These are phyloP conservation scores for Lentinula raphanica DNA, from an alignment of 768 basidiomycete genomes.

Conservation along the genomic window DNA sequence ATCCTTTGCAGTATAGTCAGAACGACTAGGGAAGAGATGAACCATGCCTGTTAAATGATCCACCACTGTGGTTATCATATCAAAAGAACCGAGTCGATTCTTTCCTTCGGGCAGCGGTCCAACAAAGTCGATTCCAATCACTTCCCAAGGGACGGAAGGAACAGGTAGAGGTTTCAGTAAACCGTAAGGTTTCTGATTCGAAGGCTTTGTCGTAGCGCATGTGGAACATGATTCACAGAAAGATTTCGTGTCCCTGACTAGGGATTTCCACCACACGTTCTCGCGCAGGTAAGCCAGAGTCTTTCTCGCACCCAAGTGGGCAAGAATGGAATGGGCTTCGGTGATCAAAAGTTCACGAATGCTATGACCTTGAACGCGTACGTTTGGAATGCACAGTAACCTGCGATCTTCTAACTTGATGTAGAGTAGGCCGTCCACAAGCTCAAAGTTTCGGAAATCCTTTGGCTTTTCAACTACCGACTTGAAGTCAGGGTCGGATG, in stretches of 20 bases:
- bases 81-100: slow-evolving; percentile 15
- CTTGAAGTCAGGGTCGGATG: slow-evolving; percentile 14
- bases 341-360: slow-evolving; percentile 22
- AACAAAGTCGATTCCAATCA: slow-evolving; percentile 16
- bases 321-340: slow-evolving; percentile 29
- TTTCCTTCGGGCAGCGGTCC: slow-evolving; percentile 13
- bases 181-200: slow-evolving; percentile 9
- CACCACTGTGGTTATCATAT: slow-evolving; percentile 18
- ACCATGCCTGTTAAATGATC: slow-evolving; percentile 20
- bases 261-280: slow-evolving; percentile 11
- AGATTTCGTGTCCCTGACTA: slow-evolving; percentile 14
- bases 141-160: slow-evolving; percentile 11
- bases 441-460: slow-evolving; percentile 12
- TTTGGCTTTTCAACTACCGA: slow-evolving; percentile 8
- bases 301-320: slow-evolving; percentile 26
- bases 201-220: slow-evolving; percentile 6
- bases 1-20: slow-evolving; percentile 20
- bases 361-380: not conserved
- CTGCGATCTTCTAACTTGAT: slow-evolving; percentile 4
- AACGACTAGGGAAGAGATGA: slow-evolving; percentile 17
- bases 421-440: slow-evolving; percentile 8
- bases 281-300: slow-evolving; percentile 22
- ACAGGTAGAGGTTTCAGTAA: not conserved
- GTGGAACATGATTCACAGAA: slow-evolving; percentile 21
- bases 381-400: slow-evolving; percentile 12